Base-by-base conservation (phyloP, 2,329 filamentous ascomycete species). In the Botryosphaeria dothidea region DNA sequence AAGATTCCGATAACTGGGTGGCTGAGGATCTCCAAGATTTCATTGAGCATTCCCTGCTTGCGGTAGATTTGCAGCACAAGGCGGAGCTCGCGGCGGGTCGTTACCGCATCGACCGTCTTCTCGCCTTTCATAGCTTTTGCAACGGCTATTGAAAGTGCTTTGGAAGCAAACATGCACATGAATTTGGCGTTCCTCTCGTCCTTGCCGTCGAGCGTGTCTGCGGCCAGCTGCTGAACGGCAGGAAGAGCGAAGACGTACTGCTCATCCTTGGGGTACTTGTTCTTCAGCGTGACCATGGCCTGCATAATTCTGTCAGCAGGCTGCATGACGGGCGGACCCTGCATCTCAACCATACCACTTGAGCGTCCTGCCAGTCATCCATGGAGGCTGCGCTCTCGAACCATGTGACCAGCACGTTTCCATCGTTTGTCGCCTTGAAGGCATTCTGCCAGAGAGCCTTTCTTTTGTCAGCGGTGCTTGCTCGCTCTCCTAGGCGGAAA, bases 211-310 rank as follows among this genome's bases (percentile, higher is more conserved):
- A 52, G 56, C 17, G 56, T 52, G 25, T 65, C 63, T 17, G 54
- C 63, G 7, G 46, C 63, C 31, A 65, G 34, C 17, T 65, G 63
- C 45, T 60, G 46, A 13, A 65, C 56, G 5, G 63, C 63, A 23
- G 63, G 63, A 45, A 65, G 54, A 21, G 63, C 46, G 17, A 65
- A 65, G 21, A 58, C n/a, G 23, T 65, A 65, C 23, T 60, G 46
- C 63, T 65, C 63, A 21, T 65, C 56, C 25, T 65, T 65, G 23
- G 62, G 62, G 19, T 49, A 57, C 43, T 64, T 64, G 41, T 58
- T 64, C 41, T 58, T 64, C 51, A 64, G 17, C 43, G 52, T 58
- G 31, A 64, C 62, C 29, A 64, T 57, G 9, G 62, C 62, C 62
- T 64, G 52, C 45, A 23, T 21, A 13, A 19, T 23, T 3, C 4